Percentiles rank a stretch among this genome's conserved stretches.
Evolutionary conservation across 225 moss, liverwort and hornwort species (phyloP).

Genomic region (Physcomitrium patens): DNA sequence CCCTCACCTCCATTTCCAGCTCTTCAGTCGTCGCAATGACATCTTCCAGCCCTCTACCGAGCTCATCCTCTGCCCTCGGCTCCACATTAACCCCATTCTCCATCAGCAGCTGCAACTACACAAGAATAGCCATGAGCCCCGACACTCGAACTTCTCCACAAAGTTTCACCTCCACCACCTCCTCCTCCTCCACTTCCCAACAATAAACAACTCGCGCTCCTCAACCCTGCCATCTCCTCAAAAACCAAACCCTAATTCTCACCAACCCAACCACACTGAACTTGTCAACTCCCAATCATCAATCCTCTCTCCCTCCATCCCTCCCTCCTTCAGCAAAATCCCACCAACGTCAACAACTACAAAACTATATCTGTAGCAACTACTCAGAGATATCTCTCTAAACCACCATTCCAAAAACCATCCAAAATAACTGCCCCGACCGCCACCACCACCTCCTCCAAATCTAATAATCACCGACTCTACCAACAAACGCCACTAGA

Average conservation of each 20-base stretch:
- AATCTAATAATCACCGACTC: too few relatives aligned
- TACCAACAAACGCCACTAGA: too few relatives aligned
- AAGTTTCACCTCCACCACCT: not conserved
- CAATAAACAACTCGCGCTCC: not conserved
- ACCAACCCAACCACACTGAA: slow-evolving; percentile 16
- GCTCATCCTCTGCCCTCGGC: slow-evolving; percentile 43
- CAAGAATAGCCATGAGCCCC: not conserved
- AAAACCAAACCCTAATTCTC: slow-evolving; percentile 25
- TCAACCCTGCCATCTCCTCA: not conserved
- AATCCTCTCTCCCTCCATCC: not conserved
- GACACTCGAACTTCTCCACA: not conserved
- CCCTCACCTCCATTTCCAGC: slow-evolving; percentile 21
- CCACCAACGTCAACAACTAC: not conserved
- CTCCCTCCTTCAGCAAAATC: not conserved
- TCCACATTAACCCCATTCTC: slow-evolving; percentile 53
- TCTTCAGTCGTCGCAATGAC: slow-evolving; percentile 34
- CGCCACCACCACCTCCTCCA: too few relatives aligned
- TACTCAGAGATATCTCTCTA: too few relatives aligned
- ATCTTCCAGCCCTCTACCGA: slow-evolving; percentile 36
- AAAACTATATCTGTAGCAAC: too few relatives aligned
- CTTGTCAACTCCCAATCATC: not conserved
- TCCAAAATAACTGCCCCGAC: too few relatives aligned
- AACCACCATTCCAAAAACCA: too few relatives aligned
- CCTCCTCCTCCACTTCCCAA: not conserved
- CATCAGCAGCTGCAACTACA: slow-evolving; percentile 38